Evolutionary conservation across 2,329 filamentous ascomycete genomes (phyloP).

Genomic region (Nothopassalora personata): DNA sequence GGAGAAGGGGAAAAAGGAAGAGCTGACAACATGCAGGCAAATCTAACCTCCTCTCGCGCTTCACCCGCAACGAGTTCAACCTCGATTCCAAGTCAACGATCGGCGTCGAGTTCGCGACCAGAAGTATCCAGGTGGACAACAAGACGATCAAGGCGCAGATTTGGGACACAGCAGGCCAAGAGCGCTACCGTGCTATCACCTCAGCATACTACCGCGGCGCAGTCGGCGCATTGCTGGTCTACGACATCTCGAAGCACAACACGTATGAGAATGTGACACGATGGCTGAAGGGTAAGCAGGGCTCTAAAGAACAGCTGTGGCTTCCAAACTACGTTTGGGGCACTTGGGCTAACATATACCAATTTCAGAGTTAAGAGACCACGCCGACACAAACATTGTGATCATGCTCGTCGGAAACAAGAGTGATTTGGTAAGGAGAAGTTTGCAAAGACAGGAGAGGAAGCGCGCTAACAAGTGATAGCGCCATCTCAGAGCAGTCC

Average conservation of each 20-base stretch:
- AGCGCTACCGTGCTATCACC: slow-evolving; percentile 97
- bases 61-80: slow-evolving; percentile 99
- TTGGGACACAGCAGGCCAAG: slow-evolving; percentile 98
- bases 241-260: slow-evolving; percentile 46
- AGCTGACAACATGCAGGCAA: slow-evolving; percentile 55
- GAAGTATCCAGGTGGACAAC: slow-evolving; percentile 88
- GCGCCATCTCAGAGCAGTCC: neutral
- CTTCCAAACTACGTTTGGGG: too few relatives aligned
- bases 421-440: slow-evolving; percentile 71
- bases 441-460: neutral
- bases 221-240: slow-evolving; percentile 93
- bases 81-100: slow-evolving; percentile 99
- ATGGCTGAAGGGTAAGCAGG: slow-evolving; percentile 72
- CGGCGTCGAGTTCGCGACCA: slow-evolving; percentile 97
- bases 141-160: slow-evolving; percentile 99
- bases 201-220: slow-evolving; percentile 98
- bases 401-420: slow-evolving; percentile 99
- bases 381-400: slow-evolving; percentile 96
- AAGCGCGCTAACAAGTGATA: neutral
- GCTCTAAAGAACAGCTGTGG: too few relatives aligned
- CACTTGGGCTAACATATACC: too few relatives aligned
- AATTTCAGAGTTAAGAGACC: slow-evolving; percentile 32
- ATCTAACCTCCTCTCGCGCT: slow-evolving; percentile 97
- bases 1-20: slow-evolving; percentile 52
- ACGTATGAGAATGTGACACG: slow-evolving; percentile 58